Base-by-base conservation (phyloP, 495 filamentous ascomycete genomes). In the Pyrenopolyporus hunteri region DNA sequence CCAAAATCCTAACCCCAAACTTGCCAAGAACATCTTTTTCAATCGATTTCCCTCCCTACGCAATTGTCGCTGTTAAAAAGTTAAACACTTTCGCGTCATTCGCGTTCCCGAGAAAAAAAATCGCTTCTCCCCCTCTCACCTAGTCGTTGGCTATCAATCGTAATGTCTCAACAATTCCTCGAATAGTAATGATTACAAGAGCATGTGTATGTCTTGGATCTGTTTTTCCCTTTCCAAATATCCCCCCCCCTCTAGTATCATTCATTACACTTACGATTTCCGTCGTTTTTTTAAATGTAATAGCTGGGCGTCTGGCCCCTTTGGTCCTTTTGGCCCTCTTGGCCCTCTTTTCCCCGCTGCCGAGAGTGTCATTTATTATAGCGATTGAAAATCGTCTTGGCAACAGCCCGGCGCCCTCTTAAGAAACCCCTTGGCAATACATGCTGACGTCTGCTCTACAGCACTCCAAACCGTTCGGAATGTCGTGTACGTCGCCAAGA, bases 11-110 rank as follows among this genome's bases (percentile, higher is more conserved):
- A 65, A 42, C 63, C 68, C 68, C 68, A 67, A 69, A 66, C 68
- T 66, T 71, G 69, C 69, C 69, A 71, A 71, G 69, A 71, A 71
- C 69, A 69, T 51, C 57, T 65, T 67, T 69, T 69, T 69, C 59
- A 62, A n/a, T 69, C 69, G 49, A 49, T 63, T 51, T 57, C 60
- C 20, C 37, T 44, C 29, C 53, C 25, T 63, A 49, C 42, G 37
- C 25, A 10, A 49, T 55, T 40, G 29, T 33, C 44, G 16, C 28
- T 55, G 22, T 36, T 33, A 23, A 45, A 11, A 19, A 7, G 20
- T 42, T 37, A 49, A 47, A 14, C 40, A 60, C 40, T 43, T 49
- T 46, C 46, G 36, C 59, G 47, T 55, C 63, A 33, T 57, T 50
- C 44, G 44, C 60, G 43, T 42, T 23, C 23, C 47, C 47, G 57